phyloP scores from a whole-genome alignment of 768 basidiomycete species.

The Mycena amicta region DNA sequence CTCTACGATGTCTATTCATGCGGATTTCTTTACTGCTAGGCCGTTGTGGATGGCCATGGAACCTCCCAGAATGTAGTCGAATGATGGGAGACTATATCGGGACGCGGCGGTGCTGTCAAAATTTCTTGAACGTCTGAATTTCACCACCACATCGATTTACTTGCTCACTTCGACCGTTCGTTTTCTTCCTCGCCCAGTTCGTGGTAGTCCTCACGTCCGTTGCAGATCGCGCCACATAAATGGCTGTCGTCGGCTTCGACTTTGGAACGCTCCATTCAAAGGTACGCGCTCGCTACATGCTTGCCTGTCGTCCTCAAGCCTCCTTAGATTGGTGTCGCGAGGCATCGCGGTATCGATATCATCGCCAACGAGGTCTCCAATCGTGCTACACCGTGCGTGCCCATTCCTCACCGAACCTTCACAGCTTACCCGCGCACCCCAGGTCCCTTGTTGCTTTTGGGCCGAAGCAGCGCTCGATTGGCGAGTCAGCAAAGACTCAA shows the following conservation, averaged over 20 bases:
- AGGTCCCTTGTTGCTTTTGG: conserved; percentile 97
- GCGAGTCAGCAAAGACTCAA: conserved; percentile 95
- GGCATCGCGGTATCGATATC: conserved; percentile 97
- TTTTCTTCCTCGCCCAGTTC: too few species aligned
- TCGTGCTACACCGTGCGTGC: conserved; percentile 88
- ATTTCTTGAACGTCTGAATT: too few species aligned
- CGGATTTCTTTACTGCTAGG: too few species aligned
- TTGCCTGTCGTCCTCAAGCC: conserved; percentile 7
- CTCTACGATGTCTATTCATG: too few species aligned
- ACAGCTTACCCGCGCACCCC: conserved; percentile 4
- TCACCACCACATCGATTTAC: too few species aligned
- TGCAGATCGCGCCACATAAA: too few species aligned
- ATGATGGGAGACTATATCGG: background rate
- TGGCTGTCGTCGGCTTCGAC: conserved; percentile 89
- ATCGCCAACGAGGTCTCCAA: conserved; percentile 98
- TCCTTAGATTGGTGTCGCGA: conserved; percentile 86
- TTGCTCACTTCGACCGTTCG: too few species aligned
- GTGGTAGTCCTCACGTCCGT: background rate
- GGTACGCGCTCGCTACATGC: conserved; percentile 43
- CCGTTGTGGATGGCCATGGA: too few species aligned
- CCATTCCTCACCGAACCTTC: background rate
- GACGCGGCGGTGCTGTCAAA: background rate
- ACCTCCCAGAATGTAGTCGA: background rate
- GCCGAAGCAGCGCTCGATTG: conserved; percentile 85
- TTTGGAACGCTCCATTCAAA: conserved; percentile 90